phyloP scores from a whole-genome alignment of 352 stramenopile species.

The Phytophthora hibernalis region DNA sequence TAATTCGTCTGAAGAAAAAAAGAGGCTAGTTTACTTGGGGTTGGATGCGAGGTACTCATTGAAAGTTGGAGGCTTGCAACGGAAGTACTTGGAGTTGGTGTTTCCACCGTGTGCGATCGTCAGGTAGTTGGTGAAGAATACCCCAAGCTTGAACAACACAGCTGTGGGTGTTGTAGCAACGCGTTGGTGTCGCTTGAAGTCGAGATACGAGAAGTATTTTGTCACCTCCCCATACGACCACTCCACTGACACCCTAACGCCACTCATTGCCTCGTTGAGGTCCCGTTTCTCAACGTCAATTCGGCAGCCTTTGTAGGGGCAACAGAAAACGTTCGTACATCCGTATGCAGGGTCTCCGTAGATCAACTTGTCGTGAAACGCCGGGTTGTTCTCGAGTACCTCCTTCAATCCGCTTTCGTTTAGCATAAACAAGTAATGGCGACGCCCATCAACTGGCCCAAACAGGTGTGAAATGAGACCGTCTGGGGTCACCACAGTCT shows the following conservation, averaged over 20 bases:
- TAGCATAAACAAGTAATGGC: slow-evolving; percentile 17
- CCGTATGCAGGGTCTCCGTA: slow-evolving; percentile 8
- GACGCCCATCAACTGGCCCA: slow-evolving; percentile 6
- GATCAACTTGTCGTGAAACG: slow-evolving; percentile 14
- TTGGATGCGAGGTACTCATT: slow-evolving; percentile 8
- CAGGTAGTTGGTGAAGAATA: slow-evolving; percentile 17
- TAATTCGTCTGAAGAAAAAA: no score
- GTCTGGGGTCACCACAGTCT: slow-evolving; percentile 8
- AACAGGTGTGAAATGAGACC: slow-evolving; percentile 12
- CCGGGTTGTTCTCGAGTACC: slow-evolving; percentile 2
- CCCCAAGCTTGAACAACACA: slow-evolving; percentile 12
- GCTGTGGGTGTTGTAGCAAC: slow-evolving; percentile 11
- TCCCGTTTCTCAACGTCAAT: background rate
- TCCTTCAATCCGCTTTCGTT: slow-evolving; percentile 11
- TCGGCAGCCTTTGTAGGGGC: slow-evolving; percentile 12
- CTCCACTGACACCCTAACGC: slow-evolving; percentile 6
- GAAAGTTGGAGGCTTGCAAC: slow-evolving; percentile 11
- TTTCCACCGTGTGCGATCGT: slow-evolving; percentile 12
- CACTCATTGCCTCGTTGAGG: slow-evolving; percentile 8
- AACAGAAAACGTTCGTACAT: slow-evolving; percentile 14
- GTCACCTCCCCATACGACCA: slow-evolving; percentile 12
- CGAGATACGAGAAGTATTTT: slow-evolving; percentile 13
- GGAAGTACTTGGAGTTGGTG: slow-evolving; percentile 16
- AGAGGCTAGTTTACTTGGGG: no score
- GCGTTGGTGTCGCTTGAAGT: slow-evolving; percentile 12